Base-by-base conservation (phyloP, 495 filamentous ascomycete genomes). In the Penicillium steckii region DNA sequence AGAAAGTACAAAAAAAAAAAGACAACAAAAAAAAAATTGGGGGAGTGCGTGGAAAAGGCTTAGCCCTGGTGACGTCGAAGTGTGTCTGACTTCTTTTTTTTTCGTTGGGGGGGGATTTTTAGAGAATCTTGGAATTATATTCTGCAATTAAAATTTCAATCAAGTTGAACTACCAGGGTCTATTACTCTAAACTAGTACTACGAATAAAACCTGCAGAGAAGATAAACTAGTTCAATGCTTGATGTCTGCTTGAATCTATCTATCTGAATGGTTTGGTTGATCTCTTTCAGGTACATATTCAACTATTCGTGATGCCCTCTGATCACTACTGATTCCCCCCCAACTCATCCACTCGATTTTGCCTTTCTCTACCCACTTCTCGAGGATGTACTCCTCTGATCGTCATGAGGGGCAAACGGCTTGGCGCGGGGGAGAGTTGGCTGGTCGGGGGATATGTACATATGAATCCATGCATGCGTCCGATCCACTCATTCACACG, bases 361-460 rank as follows among this genome's bases (percentile, higher is more conserved):
- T 37, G 21, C 44, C 22, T 42, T 8, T 22, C 23, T 38, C 19
- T 41, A 35, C 17, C 26, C 47, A n/a, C n/a, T n/a, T n/a, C n/a
- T n/a, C n/a, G n/a, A n/a, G n/a, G n/a, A n/a, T n/a, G n/a, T n/a
- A n/a, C n/a, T 22, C 13, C 38, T 46, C 46, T 23, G 53, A 57
- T 57, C 54, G 46, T 60, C 57, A 61, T 54, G 59, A 62, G 59
- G 37, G 64, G 60, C 60, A 65, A n/a, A 55, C 53, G 32, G 42
- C 53, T 68, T 60, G 53, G 56, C 49, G 44, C 53, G 60, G 55
- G 33, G 32, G 13, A n/a, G n/a, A n/a, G n/a, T n/a, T n/a, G n/a
- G 29, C 29, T 32, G 15, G 18, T 15, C 53, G 57, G 48, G 52
- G 53, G 43, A 15, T n/a, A 48, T 18, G 10, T 8, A 44, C 17